These are phyloP conservation scores for Neurospora pannonica DNA, from an alignment of 495 filamentous ascomycete species.

Conservation along the genomic window DNA sequence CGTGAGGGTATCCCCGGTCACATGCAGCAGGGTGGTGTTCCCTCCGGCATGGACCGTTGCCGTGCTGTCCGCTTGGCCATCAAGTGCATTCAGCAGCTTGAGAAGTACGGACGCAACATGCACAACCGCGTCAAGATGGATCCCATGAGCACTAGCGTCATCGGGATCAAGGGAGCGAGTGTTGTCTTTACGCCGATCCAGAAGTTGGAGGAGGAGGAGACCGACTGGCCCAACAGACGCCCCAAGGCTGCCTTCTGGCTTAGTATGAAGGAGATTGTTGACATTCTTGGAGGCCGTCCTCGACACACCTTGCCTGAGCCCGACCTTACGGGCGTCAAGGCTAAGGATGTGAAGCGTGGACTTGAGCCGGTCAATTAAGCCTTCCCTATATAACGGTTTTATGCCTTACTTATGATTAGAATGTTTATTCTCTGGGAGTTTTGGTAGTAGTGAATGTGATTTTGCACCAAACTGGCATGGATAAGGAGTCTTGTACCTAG, in stretches of 20 bases:
- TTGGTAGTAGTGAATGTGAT: not conserved
- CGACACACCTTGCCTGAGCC: slow-evolving; percentile 32
- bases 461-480: not conserved
- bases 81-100: slow-evolving; percentile 81
- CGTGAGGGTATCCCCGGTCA: slow-evolving; percentile 89
- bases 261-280: slow-evolving; percentile 67
- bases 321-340: slow-evolving; percentile 35
- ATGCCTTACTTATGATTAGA: not conserved
- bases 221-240: slow-evolving; percentile 83
- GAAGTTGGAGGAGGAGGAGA: slow-evolving; percentile 69
- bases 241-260: slow-evolving; percentile 85
- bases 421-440: not conserved
- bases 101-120: slow-evolving; percentile 59
- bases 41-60: slow-evolving; percentile 91
- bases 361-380: not conserved
- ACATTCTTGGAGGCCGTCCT: slow-evolving; percentile 70
- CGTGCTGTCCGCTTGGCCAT: slow-evolving; percentile 87
- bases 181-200: slow-evolving; percentile 78
- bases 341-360: slow-evolving; percentile 47
- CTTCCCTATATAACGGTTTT: not conserved
- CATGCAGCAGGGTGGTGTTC: slow-evolving; percentile 91
- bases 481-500: not conserved
- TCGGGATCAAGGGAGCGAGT: slow-evolving; percentile 83
- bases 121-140: slow-evolving; percentile 61
- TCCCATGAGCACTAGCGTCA: slow-evolving; percentile 63